These are phyloP conservation scores for Pseudogymnoascus sp. DNA, from an alignment of 2,329 filamentous ascomycete species.

Conservation along the genomic window DNA sequence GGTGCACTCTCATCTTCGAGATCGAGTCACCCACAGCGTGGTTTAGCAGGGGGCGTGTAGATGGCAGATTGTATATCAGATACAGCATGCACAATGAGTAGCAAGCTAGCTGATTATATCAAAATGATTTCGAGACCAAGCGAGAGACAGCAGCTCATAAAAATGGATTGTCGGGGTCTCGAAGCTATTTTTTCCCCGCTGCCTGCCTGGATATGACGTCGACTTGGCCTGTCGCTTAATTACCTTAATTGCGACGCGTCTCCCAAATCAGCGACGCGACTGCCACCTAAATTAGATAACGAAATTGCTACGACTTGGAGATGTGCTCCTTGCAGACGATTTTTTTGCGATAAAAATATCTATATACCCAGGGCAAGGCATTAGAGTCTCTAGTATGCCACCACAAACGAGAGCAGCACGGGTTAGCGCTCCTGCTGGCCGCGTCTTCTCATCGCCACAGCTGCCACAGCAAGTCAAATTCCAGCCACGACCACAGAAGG, in stretches of 20 bases:
- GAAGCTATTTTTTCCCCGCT: not conserved
- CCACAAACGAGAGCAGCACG: not conserved
- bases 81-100: not conserved
- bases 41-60: not conserved
- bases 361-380: not conserved
- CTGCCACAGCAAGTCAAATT: not conserved
- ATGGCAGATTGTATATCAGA: not conserved
- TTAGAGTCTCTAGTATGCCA: not conserved
- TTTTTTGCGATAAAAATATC: not conserved
- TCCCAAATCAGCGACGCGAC: constrained; percentile 10
- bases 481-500: constrained; percentile 2
- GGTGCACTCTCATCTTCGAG: not conserved
- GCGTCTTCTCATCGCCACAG: not conserved
- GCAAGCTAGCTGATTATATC: not conserved
- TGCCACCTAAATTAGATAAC: not conserved
- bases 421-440: not conserved
- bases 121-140: not conserved
- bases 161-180: not conserved
- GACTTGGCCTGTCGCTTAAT: not conserved
- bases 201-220: constrained; percentile 5
- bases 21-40: not conserved
- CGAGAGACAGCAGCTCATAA: not conserved
- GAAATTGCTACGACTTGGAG: not conserved
- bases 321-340: not conserved
- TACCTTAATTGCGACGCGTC: constrained; percentile 2